Percentiles rank a stretch among this genome's conserved stretches.
Evolutionary conservation across 2,329 filamentous ascomycete species (phyloP).

Genomic region (Fusarium sp.): DNA sequence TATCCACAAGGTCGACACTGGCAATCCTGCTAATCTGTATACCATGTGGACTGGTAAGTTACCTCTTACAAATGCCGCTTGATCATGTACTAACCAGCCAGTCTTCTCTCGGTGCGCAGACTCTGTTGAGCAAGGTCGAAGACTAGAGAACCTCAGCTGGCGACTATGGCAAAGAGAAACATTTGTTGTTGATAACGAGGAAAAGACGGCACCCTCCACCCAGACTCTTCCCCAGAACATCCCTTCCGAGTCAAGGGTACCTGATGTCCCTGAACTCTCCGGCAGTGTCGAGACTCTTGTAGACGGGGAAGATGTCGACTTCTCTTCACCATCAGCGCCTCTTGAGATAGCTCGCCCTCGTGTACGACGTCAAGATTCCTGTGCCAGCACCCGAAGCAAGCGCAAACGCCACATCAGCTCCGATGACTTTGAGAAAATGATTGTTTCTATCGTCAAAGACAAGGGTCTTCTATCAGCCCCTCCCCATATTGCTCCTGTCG

Average conservation of each 20-base stretch:
- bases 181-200: slow-evolving; percentile 78
- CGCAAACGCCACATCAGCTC: slow-evolving; percentile 93
- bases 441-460: slow-evolving; percentile 91
- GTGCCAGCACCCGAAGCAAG: slow-evolving; percentile 77
- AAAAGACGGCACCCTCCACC: slow-evolving; percentile 61
- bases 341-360: slow-evolving; percentile 74
- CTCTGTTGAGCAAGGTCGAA: slow-evolving; percentile 90
- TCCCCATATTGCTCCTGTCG: slow-evolving; percentile 48
- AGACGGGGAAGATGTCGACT: slow-evolving; percentile 75
- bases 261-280: slow-evolving; percentile 78
- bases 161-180: slow-evolving; percentile 89
- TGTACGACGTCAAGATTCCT: slow-evolving; percentile 78
- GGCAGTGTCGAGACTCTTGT: slow-evolving; percentile 81
- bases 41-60: slow-evolving; percentile 95
- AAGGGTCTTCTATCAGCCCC: slow-evolving; percentile 70
- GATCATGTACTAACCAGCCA: slow-evolving; percentile 59
- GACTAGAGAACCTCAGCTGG: slow-evolving; percentile 97
- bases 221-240: slow-evolving; percentile 65
- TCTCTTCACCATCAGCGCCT: slow-evolving; percentile 66
- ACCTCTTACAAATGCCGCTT: slow-evolving; percentile 1
- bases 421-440: slow-evolving; percentile 92
- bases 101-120: slow-evolving; percentile 96
- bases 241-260: slow-evolving; percentile 57
- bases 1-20: slow-evolving; percentile 94
- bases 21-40: slow-evolving; percentile 92